Evolutionary conservation across 1,284 basidiomycete genomes (phyloP), one percentile per base, ranked within the genome.

Genomic region (Gomphus bonarii): DNA sequence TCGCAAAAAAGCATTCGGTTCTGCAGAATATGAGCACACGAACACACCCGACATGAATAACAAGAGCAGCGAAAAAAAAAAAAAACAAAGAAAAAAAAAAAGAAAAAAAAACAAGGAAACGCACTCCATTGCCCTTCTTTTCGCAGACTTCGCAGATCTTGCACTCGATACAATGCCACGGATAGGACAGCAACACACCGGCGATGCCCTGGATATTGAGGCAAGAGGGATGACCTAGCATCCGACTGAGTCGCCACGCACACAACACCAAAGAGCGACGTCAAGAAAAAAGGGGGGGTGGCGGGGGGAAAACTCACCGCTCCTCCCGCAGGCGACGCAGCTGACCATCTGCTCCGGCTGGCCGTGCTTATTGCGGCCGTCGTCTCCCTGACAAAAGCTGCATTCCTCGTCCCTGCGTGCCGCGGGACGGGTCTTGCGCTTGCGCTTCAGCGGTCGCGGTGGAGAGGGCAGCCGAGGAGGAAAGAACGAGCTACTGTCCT

Each of bases 161-260:
- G 76, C 95, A 98, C 63, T 95, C 91, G 55, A 84, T 80, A 68
- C 95, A 99, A 62, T 80, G 80, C 95, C 95, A 99, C 31, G 79
- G 74, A 68, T 95, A 95, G 55, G 78, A 75, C 58, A 75, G 73
- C 50, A 88, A 71, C 12, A 81, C 73, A 50, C 80, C 78, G 12
- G 78, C 74, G 22, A 79, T 70, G 36, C 71, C 65, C 59, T 69
- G 68, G 57, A 85, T 71, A 58, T 80, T 69, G 71, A 94, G 77
- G 66, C 92, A 95, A 48, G 79, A 82, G 8, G 85, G 84, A 68
- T 95, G 92, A 31, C 84, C 88, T 90, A n/a, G n/a, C n/a, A n/a
- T n/a, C n/a, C n/a, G n/a, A n/a, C n/a, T n/a, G n/a, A n/a, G n/a
- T n/a, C n/a, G n/a, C n/a, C n/a, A n/a, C n/a, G 52, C 14, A 43